phyloP scores from a whole-genome alignment of 306 rosid species.

The Lablab purpureus region DNA sequence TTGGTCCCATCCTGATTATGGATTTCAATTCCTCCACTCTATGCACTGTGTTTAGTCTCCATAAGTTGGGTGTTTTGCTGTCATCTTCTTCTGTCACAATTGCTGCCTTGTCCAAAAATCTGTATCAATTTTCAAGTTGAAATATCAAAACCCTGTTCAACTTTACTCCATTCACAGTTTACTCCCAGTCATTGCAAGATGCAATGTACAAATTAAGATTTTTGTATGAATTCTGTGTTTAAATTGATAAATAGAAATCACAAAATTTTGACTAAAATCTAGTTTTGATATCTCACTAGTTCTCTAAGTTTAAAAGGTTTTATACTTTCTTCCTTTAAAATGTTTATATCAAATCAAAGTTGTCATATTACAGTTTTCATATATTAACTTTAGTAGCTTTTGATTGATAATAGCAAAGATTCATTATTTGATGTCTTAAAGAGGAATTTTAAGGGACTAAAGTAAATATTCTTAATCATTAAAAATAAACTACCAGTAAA shows the following conservation, averaged over 20 bases:
- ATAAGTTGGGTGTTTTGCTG: conserved; percentile 67
- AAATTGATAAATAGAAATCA: neutral
- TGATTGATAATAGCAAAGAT: neutral
- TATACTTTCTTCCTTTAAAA: neutral
- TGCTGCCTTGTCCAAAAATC: conserved; percentile 93
- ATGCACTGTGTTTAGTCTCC: conserved; percentile 85
- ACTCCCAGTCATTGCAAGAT: neutral
- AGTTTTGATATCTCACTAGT: too few species aligned
- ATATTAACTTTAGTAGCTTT: too few species aligned
- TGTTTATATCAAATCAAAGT: too few species aligned
- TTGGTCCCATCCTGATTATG: conserved; percentile 89
- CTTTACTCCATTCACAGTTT: neutral
- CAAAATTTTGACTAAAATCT: neutral
- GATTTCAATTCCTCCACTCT: conserved; percentile 90
- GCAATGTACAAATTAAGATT: neutral
- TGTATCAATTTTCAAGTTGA: conserved; percentile 34
- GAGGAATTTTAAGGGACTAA: too few species aligned
- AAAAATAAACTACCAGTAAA: too few species aligned
- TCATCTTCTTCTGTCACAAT: conserved; percentile 64
- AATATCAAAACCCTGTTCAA: neutral
- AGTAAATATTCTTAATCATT: too few species aligned
- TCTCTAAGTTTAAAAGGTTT: neutral
- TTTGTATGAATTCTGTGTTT: neutral
- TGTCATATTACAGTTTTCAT: too few species aligned
- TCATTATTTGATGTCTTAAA: too few species aligned